Percentiles rank a stretch among this genome's conserved stretches.
Evolutionary conservation across 2,329 filamentous ascomycete species (phyloP).

Genomic region (Parastagonospora nodorum): DNA sequence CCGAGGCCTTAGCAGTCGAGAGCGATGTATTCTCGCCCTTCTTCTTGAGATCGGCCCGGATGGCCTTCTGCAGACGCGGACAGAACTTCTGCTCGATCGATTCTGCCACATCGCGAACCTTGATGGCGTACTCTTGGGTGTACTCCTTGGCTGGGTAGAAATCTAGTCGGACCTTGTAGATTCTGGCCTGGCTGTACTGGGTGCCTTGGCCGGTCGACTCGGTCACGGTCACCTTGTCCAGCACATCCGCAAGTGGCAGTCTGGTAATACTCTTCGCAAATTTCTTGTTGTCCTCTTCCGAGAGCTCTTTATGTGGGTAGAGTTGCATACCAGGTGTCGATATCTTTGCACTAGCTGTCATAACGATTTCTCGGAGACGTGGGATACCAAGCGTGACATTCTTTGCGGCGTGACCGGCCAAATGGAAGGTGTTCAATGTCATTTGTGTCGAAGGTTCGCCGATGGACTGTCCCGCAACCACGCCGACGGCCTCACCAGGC

Average conservation of each 20-base stretch:
- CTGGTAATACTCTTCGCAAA: constrained; percentile 94
- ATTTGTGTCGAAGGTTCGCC: constrained; percentile 98
- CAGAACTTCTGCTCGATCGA: constrained; percentile 84
- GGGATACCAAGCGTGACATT: constrained; percentile 99
- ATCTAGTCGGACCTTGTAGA: constrained; percentile 79
- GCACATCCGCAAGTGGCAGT: constrained; percentile 79
- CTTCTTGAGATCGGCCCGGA: constrained; percentile 79
- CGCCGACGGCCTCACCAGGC: constrained; percentile 93
- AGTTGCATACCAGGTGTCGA: constrained; percentile 91
- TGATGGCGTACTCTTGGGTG: constrained; percentile 81
- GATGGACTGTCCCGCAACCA: constrained; percentile 94
- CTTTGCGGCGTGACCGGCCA: constrained; percentile 96
- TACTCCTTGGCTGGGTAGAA: constrained; percentile 90
- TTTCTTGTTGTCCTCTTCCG: constrained; percentile 69
- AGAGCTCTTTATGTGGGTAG: constrained; percentile 73
- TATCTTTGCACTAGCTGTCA: constrained; percentile 91
- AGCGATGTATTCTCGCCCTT: constrained; percentile 64
- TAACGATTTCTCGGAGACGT: constrained; percentile 93
- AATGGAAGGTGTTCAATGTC: constrained; percentile 99
- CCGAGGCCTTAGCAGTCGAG: constrained; percentile 57
- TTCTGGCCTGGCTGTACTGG: constrained; percentile 74
- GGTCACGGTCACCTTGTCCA: constrained; percentile 79
- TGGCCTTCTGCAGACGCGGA: constrained; percentile 69
- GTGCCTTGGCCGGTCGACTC: constrained; percentile 78
- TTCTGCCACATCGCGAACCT: constrained; percentile 73